A percentile compares a stretch with the other conserved stretches of the same genome.
Evolutionary conservation across 208 protist genomes (phyloP).

Genomic region (Acanthamoeba lenticulata): DNA sequence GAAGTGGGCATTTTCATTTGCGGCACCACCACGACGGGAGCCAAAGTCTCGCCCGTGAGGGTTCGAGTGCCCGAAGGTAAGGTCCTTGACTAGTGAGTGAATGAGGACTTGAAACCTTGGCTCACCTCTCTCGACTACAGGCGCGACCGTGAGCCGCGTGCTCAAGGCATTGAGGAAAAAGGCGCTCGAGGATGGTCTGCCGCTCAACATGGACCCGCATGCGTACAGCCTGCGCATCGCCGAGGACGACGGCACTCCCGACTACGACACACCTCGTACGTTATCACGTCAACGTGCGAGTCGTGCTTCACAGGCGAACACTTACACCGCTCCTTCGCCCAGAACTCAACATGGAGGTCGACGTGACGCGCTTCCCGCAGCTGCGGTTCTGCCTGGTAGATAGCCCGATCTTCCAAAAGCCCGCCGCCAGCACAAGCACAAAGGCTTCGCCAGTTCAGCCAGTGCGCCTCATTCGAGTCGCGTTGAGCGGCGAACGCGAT

Average conservation of each 20-base stretch:
- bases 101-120: not conserved
- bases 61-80: not conserved
- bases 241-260: constrained; percentile 11
- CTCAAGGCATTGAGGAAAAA: not conserved
- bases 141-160: not conserved
- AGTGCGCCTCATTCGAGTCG: not conserved
- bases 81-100: not conserved
- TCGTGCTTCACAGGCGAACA: no score
- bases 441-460: not conserved
- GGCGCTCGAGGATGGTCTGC: not conserved
- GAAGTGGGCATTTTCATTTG: not conserved
- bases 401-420: not conserved
- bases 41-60: not conserved
- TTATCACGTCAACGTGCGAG: no score
- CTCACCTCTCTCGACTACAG: not conserved
- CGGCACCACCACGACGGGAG: not conserved
- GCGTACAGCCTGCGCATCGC: constrained; percentile 34
- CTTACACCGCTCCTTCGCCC: not conserved
- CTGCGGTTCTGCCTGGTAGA: constrained; percentile 11
- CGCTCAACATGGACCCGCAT: not conserved
- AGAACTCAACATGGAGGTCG: not conserved
- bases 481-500: not conserved
- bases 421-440: not conserved
- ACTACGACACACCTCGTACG: constrained; percentile 23
- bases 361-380: constrained; percentile 1